These are phyloP conservation scores for Piper betle DNA, from an alignment of 164 flowering plant species.

Conservation along the genomic window DNA sequence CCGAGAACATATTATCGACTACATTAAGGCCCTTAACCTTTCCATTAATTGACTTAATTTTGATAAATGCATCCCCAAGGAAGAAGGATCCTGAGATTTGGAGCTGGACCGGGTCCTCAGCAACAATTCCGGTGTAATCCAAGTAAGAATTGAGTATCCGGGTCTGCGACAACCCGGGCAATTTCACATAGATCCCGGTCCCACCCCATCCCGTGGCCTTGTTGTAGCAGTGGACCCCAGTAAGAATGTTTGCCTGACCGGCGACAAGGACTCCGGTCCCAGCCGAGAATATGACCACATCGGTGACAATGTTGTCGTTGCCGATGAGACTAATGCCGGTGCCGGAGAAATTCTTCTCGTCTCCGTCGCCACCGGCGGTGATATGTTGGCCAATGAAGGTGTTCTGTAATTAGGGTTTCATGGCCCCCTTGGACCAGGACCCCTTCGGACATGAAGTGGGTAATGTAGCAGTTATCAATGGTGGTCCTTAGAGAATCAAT, in stretches of 20 bases:
- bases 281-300: slow-evolving; percentile 75
- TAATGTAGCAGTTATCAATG: slow-evolving; percentile 76
- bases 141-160: slow-evolving; percentile 66
- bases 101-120: slow-evolving; percentile 51
- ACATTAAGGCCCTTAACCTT: slow-evolving; percentile 46
- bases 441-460: slow-evolving; percentile 52
- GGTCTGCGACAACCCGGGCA: slow-evolving; percentile 65
- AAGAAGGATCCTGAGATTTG: slow-evolving; percentile 51
- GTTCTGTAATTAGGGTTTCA: slow-evolving; percentile 21
- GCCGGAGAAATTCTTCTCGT: slow-evolving; percentile 20
- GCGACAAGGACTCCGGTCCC: slow-evolving; percentile 41
- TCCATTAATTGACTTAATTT: slow-evolving; percentile 59
- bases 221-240: slow-evolving; percentile 90
- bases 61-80: slow-evolving; percentile 64
- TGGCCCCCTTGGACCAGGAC: slow-evolving; percentile 22
- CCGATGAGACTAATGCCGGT: slow-evolving; percentile 48
- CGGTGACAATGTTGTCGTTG: slow-evolving; percentile 74
- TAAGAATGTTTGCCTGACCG: slow-evolving; percentile 63
- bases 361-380: slow-evolving; percentile 45
- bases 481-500: slow-evolving; percentile 51
- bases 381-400: slow-evolving; percentile 83
- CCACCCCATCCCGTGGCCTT: slow-evolving; percentile 94
- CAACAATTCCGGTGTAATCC: slow-evolving; percentile 64
- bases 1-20: slow-evolving; percentile 77
- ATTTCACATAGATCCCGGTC: slow-evolving; percentile 53